Evolutionary conservation across 192 early-diverging fungal species (phyloP).

Genomic region (Linderina pennispora): DNA sequence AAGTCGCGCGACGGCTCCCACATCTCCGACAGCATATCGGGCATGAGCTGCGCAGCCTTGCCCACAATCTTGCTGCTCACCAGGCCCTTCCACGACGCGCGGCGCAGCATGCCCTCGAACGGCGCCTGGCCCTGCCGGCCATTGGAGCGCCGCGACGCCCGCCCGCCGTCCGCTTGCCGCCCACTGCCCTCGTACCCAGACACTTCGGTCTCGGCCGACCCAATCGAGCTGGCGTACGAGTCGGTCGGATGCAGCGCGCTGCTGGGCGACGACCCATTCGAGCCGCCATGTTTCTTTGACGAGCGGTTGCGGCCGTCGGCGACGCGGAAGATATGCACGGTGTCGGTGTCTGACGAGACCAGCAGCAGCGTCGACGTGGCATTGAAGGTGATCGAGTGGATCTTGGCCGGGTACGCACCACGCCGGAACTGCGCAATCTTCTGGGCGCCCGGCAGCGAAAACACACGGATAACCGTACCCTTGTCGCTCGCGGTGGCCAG

Average conservation of each 20-base stretch:
- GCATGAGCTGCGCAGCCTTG: slow-evolving; percentile 80
- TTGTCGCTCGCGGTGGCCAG: slow-evolving; percentile 95
- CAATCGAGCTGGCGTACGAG: slow-evolving; percentile 28
- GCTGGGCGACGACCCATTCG: background rate
- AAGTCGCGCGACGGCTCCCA: slow-evolving; percentile 96
- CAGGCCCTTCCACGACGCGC: slow-evolving; percentile 48
- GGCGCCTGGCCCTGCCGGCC: slow-evolving; percentile 35
- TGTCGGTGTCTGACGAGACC: slow-evolving; percentile 85
- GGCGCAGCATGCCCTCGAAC: slow-evolving; percentile 55
- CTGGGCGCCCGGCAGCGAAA: slow-evolving; percentile 76
- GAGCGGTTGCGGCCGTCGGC: slow-evolving; percentile 38
- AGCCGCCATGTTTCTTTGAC: slow-evolving; percentile 1
- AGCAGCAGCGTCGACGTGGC: slow-evolving; percentile 41
- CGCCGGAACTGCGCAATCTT: slow-evolving; percentile 91
- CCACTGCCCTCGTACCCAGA: slow-evolving; percentile 6
- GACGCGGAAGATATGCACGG: slow-evolving; percentile 92
- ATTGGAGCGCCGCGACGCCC: slow-evolving; percentile 1
- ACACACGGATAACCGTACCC: slow-evolving; percentile 97
- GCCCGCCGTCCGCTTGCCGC: background rate
- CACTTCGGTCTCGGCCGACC: slow-evolving; percentile 8
- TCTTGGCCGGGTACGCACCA: slow-evolving; percentile 86
- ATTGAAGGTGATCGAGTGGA: slow-evolving; percentile 88
- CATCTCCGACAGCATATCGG: slow-evolving; percentile 82
- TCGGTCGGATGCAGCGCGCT: slow-evolving; percentile 9
- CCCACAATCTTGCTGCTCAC: slow-evolving; percentile 62